phyloP scores from a whole-genome alignment of 495 filamentous ascomycete species.

The Amniculicola lignicola region DNA sequence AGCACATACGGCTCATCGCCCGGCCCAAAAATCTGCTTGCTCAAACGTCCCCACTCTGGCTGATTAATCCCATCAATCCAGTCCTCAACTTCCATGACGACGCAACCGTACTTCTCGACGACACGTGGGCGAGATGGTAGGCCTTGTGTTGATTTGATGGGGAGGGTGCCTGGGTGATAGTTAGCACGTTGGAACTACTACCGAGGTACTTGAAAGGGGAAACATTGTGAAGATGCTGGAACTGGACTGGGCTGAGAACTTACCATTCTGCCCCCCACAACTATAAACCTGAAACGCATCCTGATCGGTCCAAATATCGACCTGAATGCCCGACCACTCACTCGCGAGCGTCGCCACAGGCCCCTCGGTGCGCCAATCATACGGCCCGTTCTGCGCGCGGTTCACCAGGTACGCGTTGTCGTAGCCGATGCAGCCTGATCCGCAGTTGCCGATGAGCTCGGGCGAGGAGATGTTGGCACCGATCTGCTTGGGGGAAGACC shows the following conservation, averaged over 20 bases:
- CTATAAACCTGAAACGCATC: conserved; percentile 39
- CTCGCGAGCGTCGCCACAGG: conserved; percentile 60
- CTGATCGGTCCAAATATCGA: conserved; percentile 37
- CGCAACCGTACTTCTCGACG: conserved; percentile 56
- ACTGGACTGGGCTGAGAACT: too few relatives aligned
- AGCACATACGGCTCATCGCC: conserved; percentile 39
- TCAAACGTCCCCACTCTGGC: conserved; percentile 40
- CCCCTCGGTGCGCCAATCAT: conserved; percentile 55
- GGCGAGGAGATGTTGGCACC: conserved; percentile 62
- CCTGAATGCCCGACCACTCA: conserved; percentile 28
- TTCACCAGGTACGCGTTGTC: conserved; percentile 47
- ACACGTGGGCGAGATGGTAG: conserved; percentile 37
- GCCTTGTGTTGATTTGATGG: conserved; percentile 43
- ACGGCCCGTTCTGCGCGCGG: conserved; percentile 51
- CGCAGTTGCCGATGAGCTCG: conserved; percentile 49
- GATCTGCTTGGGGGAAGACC: conserved; percentile 65
- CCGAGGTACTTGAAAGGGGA: too few relatives aligned
- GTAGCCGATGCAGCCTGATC: conserved; percentile 71
- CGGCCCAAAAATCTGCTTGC: conserved; percentile 40
- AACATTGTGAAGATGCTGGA: background rate
- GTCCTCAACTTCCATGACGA: conserved; percentile 51
- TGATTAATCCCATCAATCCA: conserved; percentile 45
- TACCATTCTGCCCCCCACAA: conserved; percentile 36
- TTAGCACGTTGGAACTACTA: conserved; percentile 5
- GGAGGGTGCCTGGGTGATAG: conserved; percentile 33